Evolutionary conservation across 2,329 filamentous ascomycete genomes (phyloP).

Genomic region (Aspergillus luchuensis): DNA sequence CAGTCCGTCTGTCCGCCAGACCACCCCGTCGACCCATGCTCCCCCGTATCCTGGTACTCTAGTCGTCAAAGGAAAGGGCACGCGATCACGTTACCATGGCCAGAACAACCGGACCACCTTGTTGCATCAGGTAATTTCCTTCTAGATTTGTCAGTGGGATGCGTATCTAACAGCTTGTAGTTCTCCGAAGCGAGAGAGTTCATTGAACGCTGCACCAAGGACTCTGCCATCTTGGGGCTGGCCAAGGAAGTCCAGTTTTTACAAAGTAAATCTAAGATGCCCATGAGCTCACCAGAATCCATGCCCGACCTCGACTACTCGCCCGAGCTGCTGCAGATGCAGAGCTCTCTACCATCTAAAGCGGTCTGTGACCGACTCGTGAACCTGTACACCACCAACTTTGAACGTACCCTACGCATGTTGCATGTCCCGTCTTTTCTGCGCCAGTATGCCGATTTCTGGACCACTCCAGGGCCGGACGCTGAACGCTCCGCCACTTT

Average conservation of each 20-base stretch:
- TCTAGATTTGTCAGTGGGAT: no score
- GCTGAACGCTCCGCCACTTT: conserved; percentile 13
- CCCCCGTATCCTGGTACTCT: conserved; percentile 19
- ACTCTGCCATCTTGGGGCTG: conserved; percentile 19
- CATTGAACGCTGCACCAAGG: conserved; percentile 22
- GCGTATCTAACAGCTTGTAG: conserved; percentile 7
- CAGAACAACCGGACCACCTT: conserved; percentile 24
- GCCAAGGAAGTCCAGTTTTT: conserved; percentile 30
- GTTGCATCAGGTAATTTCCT: conserved; percentile 19
- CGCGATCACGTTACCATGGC: conserved; percentile 26
- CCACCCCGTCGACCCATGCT: conserved; percentile 3
- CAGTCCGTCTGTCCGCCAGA: conserved; percentile 11
- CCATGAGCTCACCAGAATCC: conserved; percentile 19
- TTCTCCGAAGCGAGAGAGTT: conserved; percentile 27
- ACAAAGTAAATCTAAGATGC: conserved; percentile 19
- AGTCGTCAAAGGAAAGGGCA: conserved; percentile 28
- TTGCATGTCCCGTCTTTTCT: conserved; percentile 25
- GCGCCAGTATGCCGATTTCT: conserved; percentile 20
- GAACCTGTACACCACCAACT: conserved; percentile 20
- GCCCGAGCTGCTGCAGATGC: conserved; percentile 18
- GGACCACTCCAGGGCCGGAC: conserved; percentile 13
- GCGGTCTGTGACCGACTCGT: conserved; percentile 22
- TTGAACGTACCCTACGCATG: conserved; percentile 24
- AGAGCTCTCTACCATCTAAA: conserved; percentile 18
- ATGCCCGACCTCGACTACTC: conserved; percentile 16